phyloP scores from a whole-genome alignment of 129 eudicot genomes.

The Lactuca saligna region DNA sequence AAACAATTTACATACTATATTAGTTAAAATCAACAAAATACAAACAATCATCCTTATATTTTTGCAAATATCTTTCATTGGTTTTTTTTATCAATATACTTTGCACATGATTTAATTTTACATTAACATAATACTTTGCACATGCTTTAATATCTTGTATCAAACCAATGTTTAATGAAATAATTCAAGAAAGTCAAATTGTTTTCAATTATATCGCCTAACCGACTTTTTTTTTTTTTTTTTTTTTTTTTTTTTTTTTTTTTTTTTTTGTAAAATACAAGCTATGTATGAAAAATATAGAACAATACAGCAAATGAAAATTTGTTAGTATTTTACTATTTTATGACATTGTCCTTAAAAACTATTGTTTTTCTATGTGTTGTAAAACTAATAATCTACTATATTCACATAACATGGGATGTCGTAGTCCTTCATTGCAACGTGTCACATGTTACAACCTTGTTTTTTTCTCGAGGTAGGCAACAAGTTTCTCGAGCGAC shows the following conservation, averaged over 20 bases:
- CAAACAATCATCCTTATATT: too few species aligned
- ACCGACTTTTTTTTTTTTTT: not conserved
- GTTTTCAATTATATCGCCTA: not conserved
- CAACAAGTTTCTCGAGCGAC: constrained; percentile 32
- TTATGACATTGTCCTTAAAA: not conserved
- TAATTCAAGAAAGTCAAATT: not conserved
- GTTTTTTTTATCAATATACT: too few species aligned
- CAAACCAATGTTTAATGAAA: too few species aligned
- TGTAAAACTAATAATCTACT: not conserved
- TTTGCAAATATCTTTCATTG: too few species aligned
- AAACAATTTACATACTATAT: too few species aligned
- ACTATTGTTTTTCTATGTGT: not conserved
- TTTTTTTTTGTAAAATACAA: too few species aligned
- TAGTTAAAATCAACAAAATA: too few species aligned
- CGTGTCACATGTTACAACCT: constrained; percentile 10
- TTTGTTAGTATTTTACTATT: too few species aligned
- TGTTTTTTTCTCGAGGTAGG: constrained; percentile 30
- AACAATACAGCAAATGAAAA: not conserved
- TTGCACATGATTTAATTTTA: too few species aligned
- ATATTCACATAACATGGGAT: constrained; percentile 6
- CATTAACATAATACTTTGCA: too few species aligned
- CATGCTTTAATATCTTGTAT: too few species aligned
- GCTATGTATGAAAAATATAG: not conserved
- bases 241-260: too few species aligned
- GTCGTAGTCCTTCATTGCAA: not conserved